Base-by-base conservation (phyloP, 495 filamentous ascomycete genomes). In the Talaromyces thailandensis region DNA sequence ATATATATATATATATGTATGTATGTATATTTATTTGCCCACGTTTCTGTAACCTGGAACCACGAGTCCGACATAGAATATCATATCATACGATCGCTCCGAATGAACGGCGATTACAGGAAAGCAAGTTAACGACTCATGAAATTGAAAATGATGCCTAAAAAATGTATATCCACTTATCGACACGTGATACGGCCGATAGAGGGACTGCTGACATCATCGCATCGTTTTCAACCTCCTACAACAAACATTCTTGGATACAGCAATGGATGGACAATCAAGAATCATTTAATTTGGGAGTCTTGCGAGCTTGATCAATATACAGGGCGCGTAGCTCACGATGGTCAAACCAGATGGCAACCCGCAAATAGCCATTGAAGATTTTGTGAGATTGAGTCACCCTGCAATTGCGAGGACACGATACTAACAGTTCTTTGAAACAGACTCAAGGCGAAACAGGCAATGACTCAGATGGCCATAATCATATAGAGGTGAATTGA, bases 401-500 rank as follows among this genome's bases (percentile, higher is more conserved):
- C 52, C 16, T 6, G 52, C 23, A 24, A n/a, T 23, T 6, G 9
- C 2, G 16, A 48, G 43, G 43, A 9, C 3, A 48, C 12, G 25
- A 28, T 25, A 57, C 55, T 57, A n/a, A 57, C 29, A 35, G 14
- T 11, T 18, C 52, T 56, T 18, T 31, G 16, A 21, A 25, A 48
- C 21, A 76, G 72, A 69, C 63, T 48, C 62, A 71, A 60, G 78
- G 70, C 62, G 74, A 68, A 56, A 66, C 65, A 48, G 73, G 67
- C 31, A 79, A 73, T 60, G 80, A 82, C 25, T 64, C 68, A 2
- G 80, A 82, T 48, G 59, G 69, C 23, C 77, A 78, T 62, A 75
- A 81, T 62, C 76, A 77, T 14, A 69, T 82, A 21, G 80, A 84
- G 76, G 80, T 84, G 67, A 52, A 62, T 26, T 26, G 12, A 29